Evolutionary conservation across 106 monocot genomes (phyloP), one percentile per base, ranked within the genome.

Genomic region (Phalaenopsis aphrodite): DNA sequence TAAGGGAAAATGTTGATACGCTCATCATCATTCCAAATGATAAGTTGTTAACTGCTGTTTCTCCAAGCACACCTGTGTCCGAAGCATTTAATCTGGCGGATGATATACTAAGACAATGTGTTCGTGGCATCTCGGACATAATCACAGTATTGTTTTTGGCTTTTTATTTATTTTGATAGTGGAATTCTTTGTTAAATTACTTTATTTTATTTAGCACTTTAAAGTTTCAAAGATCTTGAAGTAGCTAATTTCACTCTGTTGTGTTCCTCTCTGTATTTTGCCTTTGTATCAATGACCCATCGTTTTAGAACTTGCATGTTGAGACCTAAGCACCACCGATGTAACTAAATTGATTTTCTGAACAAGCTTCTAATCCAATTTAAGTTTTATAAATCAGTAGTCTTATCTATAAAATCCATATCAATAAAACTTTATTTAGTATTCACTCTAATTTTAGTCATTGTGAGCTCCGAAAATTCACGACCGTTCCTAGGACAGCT

Each of bases 51-150:
- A 85, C 87, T 79, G 84, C 87, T 77, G 87, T 88, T 82, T 88
- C 88, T 78, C 88, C 85, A 56, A 85, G 78, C 80, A 88, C 88
- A 52, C 88, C 88, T 73, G 85, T 88, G 75, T 85, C 88, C 19
- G 88, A 88, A 81, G 88, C 88, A 80, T 85, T 88, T 68, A 85
- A 81, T 56, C 38, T 87, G 81, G 87, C 87, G 42, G 87, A 87
- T 84, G 87, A 87, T 81, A 87, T 87, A 81, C 87, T 87, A 58
- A 24, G 87, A 21, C 87, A 88, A 88, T 84, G 87, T 80, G 84
- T 88, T 82, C 84, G 87, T 72, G 87, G 87, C 48, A 87, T 87
- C n/a, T 87, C 87, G 10, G 87, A 87, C 75, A 84, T 87, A 87
- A 84, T 88, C 43, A 85, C 79, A 79, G 87, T 88, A 88, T 57